A percentile compares a stretch with the other conserved stretches of the same genome.
phyloP scores from a whole-genome alignment of 805 yeast genomes.

The Hanseniaspora taiwanica region DNA sequence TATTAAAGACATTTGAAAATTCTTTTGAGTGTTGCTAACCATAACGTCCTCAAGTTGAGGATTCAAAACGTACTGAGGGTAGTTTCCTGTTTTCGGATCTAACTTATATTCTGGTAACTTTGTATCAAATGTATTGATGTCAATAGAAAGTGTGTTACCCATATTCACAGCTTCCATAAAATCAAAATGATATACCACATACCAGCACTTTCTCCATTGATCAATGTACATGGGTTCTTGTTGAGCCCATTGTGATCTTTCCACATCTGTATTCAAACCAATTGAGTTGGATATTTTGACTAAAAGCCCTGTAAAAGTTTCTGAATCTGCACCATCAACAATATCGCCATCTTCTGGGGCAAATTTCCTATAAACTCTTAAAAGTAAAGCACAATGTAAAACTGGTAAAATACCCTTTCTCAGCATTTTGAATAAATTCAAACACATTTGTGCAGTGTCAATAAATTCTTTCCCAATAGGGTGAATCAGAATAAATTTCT shows the following conservation, averaged over 20 bases:
- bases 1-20: constrained; percentile 20
- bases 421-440: constrained; percentile 40
- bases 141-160: constrained; percentile 34
- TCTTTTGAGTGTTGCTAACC: constrained; percentile 21
- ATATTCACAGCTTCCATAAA: constrained; percentile 30
- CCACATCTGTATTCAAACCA: constrained; percentile 48
- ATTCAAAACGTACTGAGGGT: constrained; percentile 26
- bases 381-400: constrained; percentile 39
- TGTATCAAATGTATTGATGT: constrained; percentile 36
- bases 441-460: constrained; percentile 39
- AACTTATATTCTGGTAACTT: constrained; percentile 29
- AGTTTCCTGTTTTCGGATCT: constrained; percentile 17
- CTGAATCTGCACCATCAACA: constrained; percentile 36
- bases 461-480: constrained; percentile 35
- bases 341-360: constrained; percentile 49
- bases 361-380: constrained; percentile 35
- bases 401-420: constrained; percentile 36
- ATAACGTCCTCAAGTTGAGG: constrained; percentile 30
- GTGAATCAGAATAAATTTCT: constrained; percentile 29
- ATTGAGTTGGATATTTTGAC: constrained; percentile 43
- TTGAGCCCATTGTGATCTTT: constrained; percentile 17
- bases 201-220: constrained; percentile 49
- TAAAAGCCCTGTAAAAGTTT: constrained; percentile 34
- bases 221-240: constrained; percentile 23
- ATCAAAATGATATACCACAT: constrained; percentile 34